Base-by-base conservation (phyloP, 306 rosid species). In the Aeschynomene evenia region DNA sequence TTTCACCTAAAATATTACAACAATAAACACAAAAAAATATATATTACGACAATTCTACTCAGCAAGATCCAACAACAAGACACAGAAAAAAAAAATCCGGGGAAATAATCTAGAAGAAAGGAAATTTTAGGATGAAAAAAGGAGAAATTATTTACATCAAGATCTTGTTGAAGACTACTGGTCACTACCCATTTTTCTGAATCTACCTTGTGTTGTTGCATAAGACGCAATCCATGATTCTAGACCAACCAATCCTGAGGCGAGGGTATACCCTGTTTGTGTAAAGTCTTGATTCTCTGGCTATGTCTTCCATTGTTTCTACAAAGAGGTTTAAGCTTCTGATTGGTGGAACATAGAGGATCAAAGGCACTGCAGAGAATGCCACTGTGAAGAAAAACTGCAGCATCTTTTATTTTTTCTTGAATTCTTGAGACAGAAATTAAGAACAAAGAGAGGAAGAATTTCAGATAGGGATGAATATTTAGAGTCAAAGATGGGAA, bases 301-400 rank as follows among this genome's bases (percentile, higher is more conserved):
- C 12, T 1, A 84, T 49, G 4, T 79, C 92, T 49, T 90, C 95
- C 81, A 94, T 65, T 69, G 88, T 77, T 68, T 83, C 95, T 1
- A 90, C 87, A 50, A 94, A 87, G 7, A 85, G 92, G 51, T 62
- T 94, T 2, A 94, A 70, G 83, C 87, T 89, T 58, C 98, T 82
- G 8, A 91, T 9, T 1, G 98, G 97, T 40, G 97, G 97, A 58
- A 94, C 37, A 58, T 94, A 90, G 7, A 94, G 96, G 18, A 85
- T 88, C 73, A 94, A 60, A 21, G 97, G 98, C 43, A 79, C 87
- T 5, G 87, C 92, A 3, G 91, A 90, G 77, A 90, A 87, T 67
- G 96, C 97, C 52, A 91, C 82, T 6, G 97, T 82, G 43, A 92
- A 81, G 85, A 92, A 81, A 74, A 88, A 26, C 72, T 87, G 85